Percentiles rank a stretch among this genome's conserved stretches.
Conservation (phyloP, 768 basidiomycete species). For the Candolleomyces eurysporus region DNA sequence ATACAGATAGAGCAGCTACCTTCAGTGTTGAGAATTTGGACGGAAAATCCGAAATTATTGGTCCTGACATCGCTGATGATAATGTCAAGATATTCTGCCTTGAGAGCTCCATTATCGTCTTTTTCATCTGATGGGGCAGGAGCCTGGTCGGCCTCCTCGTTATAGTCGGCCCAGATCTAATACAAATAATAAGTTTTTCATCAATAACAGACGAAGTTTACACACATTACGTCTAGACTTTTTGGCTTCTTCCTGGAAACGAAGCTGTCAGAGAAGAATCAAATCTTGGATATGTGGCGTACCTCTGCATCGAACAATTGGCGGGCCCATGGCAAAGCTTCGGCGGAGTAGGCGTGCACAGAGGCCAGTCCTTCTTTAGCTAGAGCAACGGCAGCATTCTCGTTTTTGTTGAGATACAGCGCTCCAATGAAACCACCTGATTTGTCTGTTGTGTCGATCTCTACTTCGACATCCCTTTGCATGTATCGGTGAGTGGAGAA, state of each 20-base stretch:
- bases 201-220: slow-evolving; percentile 3
- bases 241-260: slow-evolving; percentile 74
- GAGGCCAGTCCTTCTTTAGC: slow-evolving; percentile 84
- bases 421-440: slow-evolving; percentile 94
- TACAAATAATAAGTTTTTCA: background rate
- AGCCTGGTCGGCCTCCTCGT: slow-evolving; percentile 63
- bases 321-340: slow-evolving; percentile 72
- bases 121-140: slow-evolving; percentile 37
- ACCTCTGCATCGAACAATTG: slow-evolving; percentile 87
- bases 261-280: background rate
- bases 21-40: slow-evolving; percentile 90
- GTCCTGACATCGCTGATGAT: slow-evolving; percentile 86
- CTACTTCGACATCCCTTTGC: slow-evolving; percentile 95
- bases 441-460: slow-evolving; percentile 88
- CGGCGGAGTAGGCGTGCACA: slow-evolving; percentile 87
- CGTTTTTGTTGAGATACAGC: slow-evolving; percentile 79
- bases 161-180: slow-evolving; percentile 86
- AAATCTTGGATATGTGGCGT: slow-evolving; percentile 11
- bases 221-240: slow-evolving; percentile 71
- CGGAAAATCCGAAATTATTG: slow-evolving; percentile 82
- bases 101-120: slow-evolving; percentile 51
- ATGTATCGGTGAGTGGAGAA: slow-evolving; percentile 79
- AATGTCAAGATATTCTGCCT: slow-evolving; percentile 87
- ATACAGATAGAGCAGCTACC: slow-evolving; percentile 44
- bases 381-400: slow-evolving; percentile 84